phyloP scores from a whole-genome alignment of 2,329 filamentous ascomycete species.

The Zymoseptoria ardabiliae region DNA sequence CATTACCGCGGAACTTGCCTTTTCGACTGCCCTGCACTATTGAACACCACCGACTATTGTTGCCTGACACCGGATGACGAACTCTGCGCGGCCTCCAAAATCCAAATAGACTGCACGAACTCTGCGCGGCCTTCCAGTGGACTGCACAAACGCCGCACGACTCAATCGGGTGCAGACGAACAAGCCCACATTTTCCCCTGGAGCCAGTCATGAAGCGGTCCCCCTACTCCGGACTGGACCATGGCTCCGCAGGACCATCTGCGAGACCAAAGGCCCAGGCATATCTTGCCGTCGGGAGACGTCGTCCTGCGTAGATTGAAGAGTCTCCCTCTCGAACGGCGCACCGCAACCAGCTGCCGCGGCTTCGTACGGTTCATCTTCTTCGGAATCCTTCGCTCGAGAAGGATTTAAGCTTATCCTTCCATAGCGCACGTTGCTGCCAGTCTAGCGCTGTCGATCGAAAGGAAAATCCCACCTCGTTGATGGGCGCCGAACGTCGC shows the following conservation, averaged over 20 bases:
- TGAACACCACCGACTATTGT: neutral
- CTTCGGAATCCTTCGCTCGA: neutral
- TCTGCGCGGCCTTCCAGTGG: neutral
- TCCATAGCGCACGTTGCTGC: neutral
- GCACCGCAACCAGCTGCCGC: neutral
- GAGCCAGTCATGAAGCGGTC: neutral
- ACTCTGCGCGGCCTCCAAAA: neutral
- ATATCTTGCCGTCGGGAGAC: neutral
- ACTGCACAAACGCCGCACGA: neutral
- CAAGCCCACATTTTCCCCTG: neutral
- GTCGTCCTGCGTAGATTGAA: neutral
- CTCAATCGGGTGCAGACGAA: neutral
- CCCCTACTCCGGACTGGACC: neutral
- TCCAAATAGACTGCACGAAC: neutral
- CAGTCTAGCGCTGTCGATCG: neutral
- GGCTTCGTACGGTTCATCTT: neutral
- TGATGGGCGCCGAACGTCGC: neutral
- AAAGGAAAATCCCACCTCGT: neutral
- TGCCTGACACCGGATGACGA: neutral
- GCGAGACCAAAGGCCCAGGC: neutral
- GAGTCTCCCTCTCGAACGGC: neutral
- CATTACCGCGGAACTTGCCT: no score
- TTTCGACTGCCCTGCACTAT: no score
- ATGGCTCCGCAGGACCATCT: neutral
- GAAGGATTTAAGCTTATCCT: neutral